A percentile compares a stretch with the other conserved stretches of the same genome.
Conservation (phyloP, 2,329 filamentous ascomycete genomes). For the Fusarium gaditjirri region DNA sequence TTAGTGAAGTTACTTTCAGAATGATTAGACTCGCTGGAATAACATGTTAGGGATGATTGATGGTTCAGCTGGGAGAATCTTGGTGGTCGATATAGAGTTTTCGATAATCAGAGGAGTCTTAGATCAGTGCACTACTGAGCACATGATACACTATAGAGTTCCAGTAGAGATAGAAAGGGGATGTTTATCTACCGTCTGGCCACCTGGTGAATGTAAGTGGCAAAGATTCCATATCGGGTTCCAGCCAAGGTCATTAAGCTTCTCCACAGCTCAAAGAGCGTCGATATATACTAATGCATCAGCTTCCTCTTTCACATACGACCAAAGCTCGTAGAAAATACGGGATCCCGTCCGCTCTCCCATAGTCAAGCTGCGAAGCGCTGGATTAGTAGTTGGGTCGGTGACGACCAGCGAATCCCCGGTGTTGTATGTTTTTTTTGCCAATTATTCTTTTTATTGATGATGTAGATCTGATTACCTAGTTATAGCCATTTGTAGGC, state of each 20-base stretch:
- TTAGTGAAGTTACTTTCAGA: neutral
- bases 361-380: neutral
- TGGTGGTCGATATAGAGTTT: neutral
- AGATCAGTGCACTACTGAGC: neutral
- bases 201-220: neutral
- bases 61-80: neutral
- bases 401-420: constrained; percentile 1
- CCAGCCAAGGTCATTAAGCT: neutral
- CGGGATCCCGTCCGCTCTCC: neutral
- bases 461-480: neutral
- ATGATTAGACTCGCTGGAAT: neutral
- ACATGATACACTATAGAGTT: neutral
- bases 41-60: accelerated
- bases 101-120: neutral
- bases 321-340: neutral
- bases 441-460: neutral
- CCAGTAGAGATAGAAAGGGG: neutral
- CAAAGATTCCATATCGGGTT: neutral
- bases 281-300: neutral
- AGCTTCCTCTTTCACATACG: accelerated
- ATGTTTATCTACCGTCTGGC: neutral
- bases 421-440: neutral
- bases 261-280: accelerated
- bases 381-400: neutral
- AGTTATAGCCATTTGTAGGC: neutral